Evolutionary conservation across 495 filamentous ascomycete genomes (phyloP).

Genomic region (Podospora pseudoanserina): DNA sequence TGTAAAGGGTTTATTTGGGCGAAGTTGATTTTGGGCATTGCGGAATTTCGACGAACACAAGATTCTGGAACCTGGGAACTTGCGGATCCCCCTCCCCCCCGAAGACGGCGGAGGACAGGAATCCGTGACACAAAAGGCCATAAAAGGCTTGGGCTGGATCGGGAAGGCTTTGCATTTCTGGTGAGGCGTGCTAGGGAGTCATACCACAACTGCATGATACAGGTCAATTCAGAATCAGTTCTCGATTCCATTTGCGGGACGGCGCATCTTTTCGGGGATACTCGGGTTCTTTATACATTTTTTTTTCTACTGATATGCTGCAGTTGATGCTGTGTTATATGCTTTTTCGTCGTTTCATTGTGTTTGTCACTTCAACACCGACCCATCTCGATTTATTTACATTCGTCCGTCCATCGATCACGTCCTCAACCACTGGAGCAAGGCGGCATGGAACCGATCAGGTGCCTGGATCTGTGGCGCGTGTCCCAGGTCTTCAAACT

Average conservation of each 20-base stretch:
- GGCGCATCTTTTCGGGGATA: not conserved
- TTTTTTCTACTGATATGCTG: not conserved
- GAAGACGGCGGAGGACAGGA: slow-evolving; percentile 22
- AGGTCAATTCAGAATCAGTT: slow-evolving; percentile 39
- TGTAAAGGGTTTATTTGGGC: slow-evolving; percentile 60
- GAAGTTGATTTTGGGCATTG: slow-evolving; percentile 22
- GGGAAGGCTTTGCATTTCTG: slow-evolving; percentile 39
- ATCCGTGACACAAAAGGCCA: slow-evolving; percentile 14
- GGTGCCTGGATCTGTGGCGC: slow-evolving; percentile 46
- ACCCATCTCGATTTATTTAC: not conserved
- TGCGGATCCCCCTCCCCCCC: slow-evolving; percentile 23
- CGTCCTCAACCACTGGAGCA: slow-evolving; percentile 35
- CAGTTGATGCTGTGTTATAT: not conserved
- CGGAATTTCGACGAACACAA: slow-evolving; percentile 31
- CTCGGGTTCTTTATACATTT: slow-evolving; percentile 2
- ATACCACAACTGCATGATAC: slow-evolving; percentile 37
- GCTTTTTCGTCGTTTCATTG: not conserved
- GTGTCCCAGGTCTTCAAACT: slow-evolving; percentile 42
- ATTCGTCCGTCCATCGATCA: not conserved
- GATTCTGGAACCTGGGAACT: slow-evolving; percentile 28
- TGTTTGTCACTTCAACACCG: not conserved
- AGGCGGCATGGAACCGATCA: slow-evolving; percentile 31
- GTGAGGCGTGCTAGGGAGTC: slow-evolving; percentile 39
- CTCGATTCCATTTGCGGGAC: slow-evolving; percentile 27
- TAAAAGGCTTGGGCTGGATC: slow-evolving; percentile 29